These are phyloP conservation scores for Pyronema omphalodes DNA, from an alignment of 495 filamentous ascomycete species.

Conservation along the genomic window DNA sequence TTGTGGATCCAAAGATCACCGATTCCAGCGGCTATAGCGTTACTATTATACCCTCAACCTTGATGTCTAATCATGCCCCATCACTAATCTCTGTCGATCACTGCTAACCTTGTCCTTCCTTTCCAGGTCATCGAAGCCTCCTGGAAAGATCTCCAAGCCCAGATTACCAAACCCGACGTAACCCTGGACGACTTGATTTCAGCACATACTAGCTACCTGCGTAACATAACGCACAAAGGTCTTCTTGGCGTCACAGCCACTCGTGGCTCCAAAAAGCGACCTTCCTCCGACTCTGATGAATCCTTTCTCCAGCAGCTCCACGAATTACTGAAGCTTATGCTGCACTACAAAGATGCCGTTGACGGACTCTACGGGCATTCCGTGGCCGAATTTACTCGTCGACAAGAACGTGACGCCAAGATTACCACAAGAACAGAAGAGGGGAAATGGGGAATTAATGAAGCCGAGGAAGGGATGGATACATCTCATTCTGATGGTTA, in stretches of 20 bases:
- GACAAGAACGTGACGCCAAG: constrained; percentile 65
- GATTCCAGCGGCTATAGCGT: too few relatives aligned
- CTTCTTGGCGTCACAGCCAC: constrained; percentile 52
- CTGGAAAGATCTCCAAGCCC: constrained; percentile 72
- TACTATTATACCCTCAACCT: too few relatives aligned
- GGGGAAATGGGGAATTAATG: constrained; percentile 45
- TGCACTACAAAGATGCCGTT: constrained; percentile 80
- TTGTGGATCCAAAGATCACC: too few relatives aligned
- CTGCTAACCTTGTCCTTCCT: not conserved
- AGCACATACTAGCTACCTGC: constrained; percentile 79
- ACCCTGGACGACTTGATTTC: constrained; percentile 90
- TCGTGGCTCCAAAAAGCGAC: constrained; percentile 26
- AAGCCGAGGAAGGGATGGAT: constrained; percentile 38
- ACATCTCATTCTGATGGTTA: not conserved
- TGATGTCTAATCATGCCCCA: too few relatives aligned
- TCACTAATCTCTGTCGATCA: not conserved
- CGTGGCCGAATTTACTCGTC: constrained; percentile 77
- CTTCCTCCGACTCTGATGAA: constrained; percentile 24
- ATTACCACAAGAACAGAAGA: constrained; percentile 45
- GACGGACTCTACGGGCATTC: constrained; percentile 88
- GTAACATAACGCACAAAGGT: constrained; percentile 89
- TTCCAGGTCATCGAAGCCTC: constrained; percentile 66
- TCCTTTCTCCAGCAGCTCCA: constrained; percentile 82
- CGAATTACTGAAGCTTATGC: constrained; percentile 84
- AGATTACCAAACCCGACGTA: constrained; percentile 58